Percentiles rank a stretch among this genome's conserved stretches.
Evolutionary conservation across 2,329 filamentous ascomycete genomes (phyloP).

Genomic region (Colletotrichum coccodes): DNA sequence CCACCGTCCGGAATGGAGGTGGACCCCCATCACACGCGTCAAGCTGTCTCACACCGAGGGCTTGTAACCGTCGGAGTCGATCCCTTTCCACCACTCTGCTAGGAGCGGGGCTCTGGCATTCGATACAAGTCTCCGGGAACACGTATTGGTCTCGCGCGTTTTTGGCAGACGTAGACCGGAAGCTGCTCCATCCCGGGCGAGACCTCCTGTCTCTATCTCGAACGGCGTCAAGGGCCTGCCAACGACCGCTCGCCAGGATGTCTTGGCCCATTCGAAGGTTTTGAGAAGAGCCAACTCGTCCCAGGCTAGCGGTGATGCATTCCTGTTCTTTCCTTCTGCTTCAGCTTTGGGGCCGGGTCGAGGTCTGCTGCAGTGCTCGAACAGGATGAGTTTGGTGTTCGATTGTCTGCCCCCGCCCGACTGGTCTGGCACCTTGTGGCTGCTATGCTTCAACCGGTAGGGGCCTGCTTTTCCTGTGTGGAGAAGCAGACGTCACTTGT

Average conservation of each 20-base stretch:
- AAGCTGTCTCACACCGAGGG: background rate
- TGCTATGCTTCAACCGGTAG: no score
- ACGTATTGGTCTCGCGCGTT: slow-evolving; percentile 18
- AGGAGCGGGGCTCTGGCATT: background rate
- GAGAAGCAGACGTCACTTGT: slow-evolving; percentile 1
- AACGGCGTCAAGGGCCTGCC: background rate
- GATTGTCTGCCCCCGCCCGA: background rate
- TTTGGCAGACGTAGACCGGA: background rate
- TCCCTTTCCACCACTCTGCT: background rate
- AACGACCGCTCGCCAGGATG: slow-evolving; percentile 3
- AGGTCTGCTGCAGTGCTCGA: no score
- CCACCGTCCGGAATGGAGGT: slow-evolving; percentile 26
- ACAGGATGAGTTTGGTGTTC: slow-evolving; percentile 13
- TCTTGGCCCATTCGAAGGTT: background rate
- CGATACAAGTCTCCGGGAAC: slow-evolving; percentile 2
- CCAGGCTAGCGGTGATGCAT: slow-evolving; percentile 11
- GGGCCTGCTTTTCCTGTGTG: background rate
- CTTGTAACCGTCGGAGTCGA: background rate
- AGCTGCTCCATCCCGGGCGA: background rate
- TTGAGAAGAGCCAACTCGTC: slow-evolving; percentile 12
- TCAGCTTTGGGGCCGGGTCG: background rate
- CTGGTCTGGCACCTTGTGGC: background rate
- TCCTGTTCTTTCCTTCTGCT: slow-evolving; percentile 8
- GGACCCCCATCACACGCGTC: background rate
- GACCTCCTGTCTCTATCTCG: slow-evolving; percentile 1